Conservation (phyloP, 352 stramenopile genomes). For the Pythium volutum region DNA sequence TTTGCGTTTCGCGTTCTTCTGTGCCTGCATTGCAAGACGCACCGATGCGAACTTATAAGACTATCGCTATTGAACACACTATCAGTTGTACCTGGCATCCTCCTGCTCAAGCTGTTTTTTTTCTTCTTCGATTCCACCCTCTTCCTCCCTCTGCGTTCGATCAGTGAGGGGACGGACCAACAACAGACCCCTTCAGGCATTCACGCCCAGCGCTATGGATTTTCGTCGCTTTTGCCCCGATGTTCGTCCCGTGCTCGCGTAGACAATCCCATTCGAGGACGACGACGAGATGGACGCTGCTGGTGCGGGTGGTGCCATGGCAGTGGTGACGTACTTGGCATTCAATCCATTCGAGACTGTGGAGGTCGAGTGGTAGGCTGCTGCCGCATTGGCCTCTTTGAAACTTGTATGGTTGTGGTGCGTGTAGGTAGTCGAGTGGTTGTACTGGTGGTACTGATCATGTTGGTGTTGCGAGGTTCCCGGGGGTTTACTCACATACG, state of each 20-base stretch:
- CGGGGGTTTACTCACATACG: not conserved
- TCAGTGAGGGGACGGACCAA: not conserved
- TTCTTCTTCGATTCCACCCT: not conserved
- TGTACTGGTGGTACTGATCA: constrained; percentile 12
- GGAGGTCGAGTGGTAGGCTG: constrained; percentile 4
- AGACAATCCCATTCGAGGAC: constrained; percentile 39
- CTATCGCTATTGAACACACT: constrained; percentile 35
- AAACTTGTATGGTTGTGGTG: constrained; percentile 9
- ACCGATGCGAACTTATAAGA: constrained; percentile 16
- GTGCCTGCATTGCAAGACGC: not conserved
- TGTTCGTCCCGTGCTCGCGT: constrained; percentile 49
- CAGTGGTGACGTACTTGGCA: constrained; percentile 1
- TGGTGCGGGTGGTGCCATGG: not conserved
- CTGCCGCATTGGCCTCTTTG: constrained; percentile 7
- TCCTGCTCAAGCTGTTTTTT: not conserved
- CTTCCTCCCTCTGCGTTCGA: not conserved
- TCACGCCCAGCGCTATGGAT: constrained; percentile 76
- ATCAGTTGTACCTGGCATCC: constrained; percentile 22
- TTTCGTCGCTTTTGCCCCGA: constrained; percentile 78
- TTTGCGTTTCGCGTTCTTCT: constrained; percentile 14
- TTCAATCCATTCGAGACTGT: not conserved
- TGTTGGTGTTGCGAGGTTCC: not conserved
- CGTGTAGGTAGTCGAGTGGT: not conserved
- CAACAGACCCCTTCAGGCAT: constrained; percentile 47
- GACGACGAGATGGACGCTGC: constrained; percentile 1